Evolutionary conservation across 805 yeast species (phyloP), one percentile per base, ranked within the genome.

Genomic region (Blastobotrys mokoenaii): DNA sequence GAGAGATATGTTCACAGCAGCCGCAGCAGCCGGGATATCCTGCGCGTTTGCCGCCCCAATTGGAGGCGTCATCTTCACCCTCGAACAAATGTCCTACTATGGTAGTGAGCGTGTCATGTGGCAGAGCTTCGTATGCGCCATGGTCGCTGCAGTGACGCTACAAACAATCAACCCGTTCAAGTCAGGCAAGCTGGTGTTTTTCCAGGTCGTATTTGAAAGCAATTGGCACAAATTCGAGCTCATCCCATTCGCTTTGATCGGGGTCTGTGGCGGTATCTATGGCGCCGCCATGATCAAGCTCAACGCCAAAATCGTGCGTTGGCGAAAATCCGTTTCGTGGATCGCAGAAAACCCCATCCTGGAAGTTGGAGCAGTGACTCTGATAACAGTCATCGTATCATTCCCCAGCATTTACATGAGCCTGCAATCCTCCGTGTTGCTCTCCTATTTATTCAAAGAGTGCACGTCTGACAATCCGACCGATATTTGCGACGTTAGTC

Each of bases 31-130:
- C 1, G 96, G 95, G 3, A 81, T 86, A 18, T 77, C 89, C 0
- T 84, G 83, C 11, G 94, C 95, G 0, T 85, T 86, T 63, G 83
- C 82, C 49, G 80, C 95, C 0, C 95, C 96, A 2, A 79, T 87
- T 46, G 95, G 94, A 6, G 96, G 95, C 1, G 93, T 87, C 1
- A 60, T 86, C 29, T 87, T 85, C 60, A 81, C 83, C 3, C 60
- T 84, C 15, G 94, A 86, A 55, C 79, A 77, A 49, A 67, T 82
- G 38, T 77, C 82, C 2, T 74, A 79, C 30, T 83, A 74, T 56
- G 77, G 81, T 56, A 75, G 73, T 40, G 76, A 81, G 16, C 74
- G 72, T 49, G 70, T 81, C 49, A 76, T 86, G 79, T 86, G 95
- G 96, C 80, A 79, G 53, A 77, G 88, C 5, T 87, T 86, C 62